A percentile compares a stretch with the other conserved stretches of the same genome.
phyloP scores from a whole-genome alignment of 331 rosid genomes.

The Phaseolus coccineus region DNA sequence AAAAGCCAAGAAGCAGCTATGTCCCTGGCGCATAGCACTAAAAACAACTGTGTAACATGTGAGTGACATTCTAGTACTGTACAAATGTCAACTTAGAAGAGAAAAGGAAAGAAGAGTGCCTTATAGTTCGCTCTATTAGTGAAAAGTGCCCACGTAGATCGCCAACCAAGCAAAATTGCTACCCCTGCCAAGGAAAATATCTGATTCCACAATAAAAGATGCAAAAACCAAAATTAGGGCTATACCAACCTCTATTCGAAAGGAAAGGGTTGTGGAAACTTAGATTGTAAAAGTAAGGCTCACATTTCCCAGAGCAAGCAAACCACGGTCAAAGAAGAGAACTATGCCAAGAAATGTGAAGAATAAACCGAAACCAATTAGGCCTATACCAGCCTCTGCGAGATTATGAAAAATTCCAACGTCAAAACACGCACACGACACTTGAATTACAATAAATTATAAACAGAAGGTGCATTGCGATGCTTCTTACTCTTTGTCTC shows the following conservation, averaged over 20 bases:
- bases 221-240: constrained; percentile 31
- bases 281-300: constrained; percentile 44
- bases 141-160: constrained; percentile 72
- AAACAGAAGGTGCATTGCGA: constrained; percentile 8
- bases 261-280: neutral
- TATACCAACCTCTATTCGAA: neutral
- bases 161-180: constrained; percentile 89
- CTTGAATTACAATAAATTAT: constrained; percentile 8
- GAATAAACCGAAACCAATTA: constrained; percentile 81
- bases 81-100: constrained; percentile 4
- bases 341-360: constrained; percentile 85
- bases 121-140: constrained; percentile 72
- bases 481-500: constrained; percentile 74
- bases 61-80: neutral
- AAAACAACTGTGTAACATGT: neutral
- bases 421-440: constrained; percentile 38
- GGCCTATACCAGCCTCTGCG: constrained; percentile 93
- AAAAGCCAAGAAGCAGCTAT: neutral
- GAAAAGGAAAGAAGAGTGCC: constrained; percentile 51
- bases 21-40: neutral
- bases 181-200: constrained; percentile 87
- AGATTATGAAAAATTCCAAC: constrained; percentile 10
- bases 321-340: constrained; percentile 93
- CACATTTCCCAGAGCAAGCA: constrained; percentile 94
- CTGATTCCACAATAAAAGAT: constrained; percentile 54